Evolutionary conservation across 768 basidiomycete species (phyloP).

Genomic region (Lactarius pseudohatsudake): DNA sequence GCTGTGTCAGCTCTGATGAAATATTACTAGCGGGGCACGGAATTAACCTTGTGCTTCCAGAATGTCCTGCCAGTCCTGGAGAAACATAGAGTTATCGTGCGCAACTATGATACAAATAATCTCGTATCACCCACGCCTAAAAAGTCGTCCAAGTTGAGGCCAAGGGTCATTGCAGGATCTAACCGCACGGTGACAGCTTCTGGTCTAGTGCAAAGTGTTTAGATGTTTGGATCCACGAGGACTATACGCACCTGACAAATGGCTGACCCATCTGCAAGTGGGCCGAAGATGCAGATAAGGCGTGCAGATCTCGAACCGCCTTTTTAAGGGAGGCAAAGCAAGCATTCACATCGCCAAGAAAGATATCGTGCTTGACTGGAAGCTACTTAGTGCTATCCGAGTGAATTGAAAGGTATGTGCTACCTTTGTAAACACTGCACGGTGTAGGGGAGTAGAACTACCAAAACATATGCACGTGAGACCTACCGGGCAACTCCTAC

Average conservation of each 20-base stretch:
- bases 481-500: conserved; percentile 84
- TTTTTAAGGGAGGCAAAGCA: conserved; percentile 80
- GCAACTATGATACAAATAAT: not conserved
- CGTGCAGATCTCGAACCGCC: conserved; percentile 65
- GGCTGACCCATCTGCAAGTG: conserved; percentile 73
- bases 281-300: conserved; percentile 43
- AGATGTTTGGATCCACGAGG: conserved; percentile 6
- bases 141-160: conserved; percentile 32
- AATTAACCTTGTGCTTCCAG: conserved; percentile 22
- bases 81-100: not conserved
- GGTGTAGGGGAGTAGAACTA: not conserved
- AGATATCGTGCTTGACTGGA: conserved; percentile 81
- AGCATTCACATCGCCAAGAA: conserved; percentile 73
- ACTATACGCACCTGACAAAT: conserved; percentile 51
- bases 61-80: conserved; percentile 26
- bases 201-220: conserved; percentile 29
- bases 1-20: conserved; percentile 6
- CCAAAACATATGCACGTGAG: conserved; percentile 4
- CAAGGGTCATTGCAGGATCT: conserved; percentile 32
- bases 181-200: conserved; percentile 37
- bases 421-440: conserved; percentile 52
- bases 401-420: not conserved
- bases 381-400: not conserved
- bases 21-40: not conserved
- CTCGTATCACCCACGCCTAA: conserved; percentile 22